Percentiles rank a stretch among this genome's conserved stretches.
These are phyloP conservation scores for Blastocystis sp. DNA, from an alignment of 352 stramenopile genomes.

Conservation along the genomic window DNA sequence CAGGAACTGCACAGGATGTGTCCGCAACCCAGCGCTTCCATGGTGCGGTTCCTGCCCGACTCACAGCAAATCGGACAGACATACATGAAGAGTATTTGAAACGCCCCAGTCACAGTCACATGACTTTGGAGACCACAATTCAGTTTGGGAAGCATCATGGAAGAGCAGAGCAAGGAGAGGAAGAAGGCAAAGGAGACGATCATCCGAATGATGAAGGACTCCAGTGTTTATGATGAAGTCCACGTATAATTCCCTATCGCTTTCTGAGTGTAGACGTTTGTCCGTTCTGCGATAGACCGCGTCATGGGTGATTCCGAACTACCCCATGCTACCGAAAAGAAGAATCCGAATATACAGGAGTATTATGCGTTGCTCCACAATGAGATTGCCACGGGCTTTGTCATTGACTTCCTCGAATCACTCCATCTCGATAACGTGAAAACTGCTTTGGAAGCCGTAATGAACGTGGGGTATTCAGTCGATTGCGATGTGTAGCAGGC, in stretches of 20 bases:
- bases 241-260: not conserved
- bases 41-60: not conserved
- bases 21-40: slow-evolving; percentile 18
- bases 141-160: too few relatives aligned
- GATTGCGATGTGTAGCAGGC: not conserved
- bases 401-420: slow-evolving; percentile 24
- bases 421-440: not conserved
- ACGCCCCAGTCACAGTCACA: not conserved
- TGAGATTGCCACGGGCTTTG: slow-evolving; percentile 13
- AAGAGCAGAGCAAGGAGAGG: not conserved
- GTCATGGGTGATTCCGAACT: not conserved
- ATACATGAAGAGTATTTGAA: not conserved
- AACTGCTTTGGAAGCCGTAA: not conserved
- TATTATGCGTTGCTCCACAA: not conserved
- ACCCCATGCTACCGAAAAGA: not conserved
- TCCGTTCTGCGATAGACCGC: not conserved
- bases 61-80: slow-evolving; percentile 38
- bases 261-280: not conserved
- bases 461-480: not conserved
- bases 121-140: too few relatives aligned
- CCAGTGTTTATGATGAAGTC: slow-evolving; percentile 19
- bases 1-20: slow-evolving; percentile 22
- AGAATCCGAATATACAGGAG: not conserved
- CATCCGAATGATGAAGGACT: not conserved
- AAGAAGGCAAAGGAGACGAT: slow-evolving; percentile 8